Percentiles rank a stretch among this genome's conserved stretches.
These are phyloP conservation scores for Trametopsis cervina DNA, from an alignment of 768 basidiomycete genomes.

Conservation along the genomic window DNA sequence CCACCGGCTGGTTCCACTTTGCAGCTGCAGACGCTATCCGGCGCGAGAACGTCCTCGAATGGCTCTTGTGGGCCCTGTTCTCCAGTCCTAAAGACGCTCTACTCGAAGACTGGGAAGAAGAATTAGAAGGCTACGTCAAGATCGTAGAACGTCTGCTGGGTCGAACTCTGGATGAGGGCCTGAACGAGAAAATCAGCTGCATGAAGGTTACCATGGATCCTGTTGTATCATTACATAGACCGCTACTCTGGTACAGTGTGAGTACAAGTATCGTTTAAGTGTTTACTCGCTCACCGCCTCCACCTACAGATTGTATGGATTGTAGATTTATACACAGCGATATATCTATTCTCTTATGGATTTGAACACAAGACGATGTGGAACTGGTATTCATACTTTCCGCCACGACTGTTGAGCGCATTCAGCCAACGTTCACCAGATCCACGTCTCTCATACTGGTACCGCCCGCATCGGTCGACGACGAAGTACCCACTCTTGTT, in stretches of 20 bases:
- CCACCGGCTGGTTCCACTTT: constrained; percentile 49
- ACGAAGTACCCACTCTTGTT: constrained; percentile 52
- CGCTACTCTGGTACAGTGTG: constrained; percentile 60
- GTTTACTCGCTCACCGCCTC: too few species aligned
- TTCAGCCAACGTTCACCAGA: constrained; percentile 35
- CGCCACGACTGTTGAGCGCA: constrained; percentile 40
- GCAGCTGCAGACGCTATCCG: constrained; percentile 23
- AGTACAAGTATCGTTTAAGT: too few species aligned
- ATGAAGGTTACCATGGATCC: constrained; percentile 53
- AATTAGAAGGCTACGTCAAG: constrained; percentile 41
- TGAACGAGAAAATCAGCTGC: constrained; percentile 30
- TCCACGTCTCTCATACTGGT: constrained; percentile 37
- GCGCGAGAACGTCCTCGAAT: constrained; percentile 46
- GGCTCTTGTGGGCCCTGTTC: constrained; percentile 64
- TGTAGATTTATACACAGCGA: constrained; percentile 40
- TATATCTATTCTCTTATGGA: constrained; percentile 34
- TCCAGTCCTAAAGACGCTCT: constrained; percentile 28
- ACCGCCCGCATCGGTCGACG: constrained; percentile 40
- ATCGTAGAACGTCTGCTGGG: constrained; percentile 36
- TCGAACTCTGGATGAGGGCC: constrained; percentile 33
- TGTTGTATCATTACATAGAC: constrained; percentile 48
- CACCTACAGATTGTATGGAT: constrained; percentile 43
- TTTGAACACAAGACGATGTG: constrained; percentile 46
- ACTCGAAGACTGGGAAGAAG: constrained; percentile 38
- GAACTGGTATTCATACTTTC: constrained; percentile 38